Percentiles rank a stretch among this genome's conserved stretches.
phyloP scores from a whole-genome alignment of 257 asterid species.

The Petunia secreta region DNA sequence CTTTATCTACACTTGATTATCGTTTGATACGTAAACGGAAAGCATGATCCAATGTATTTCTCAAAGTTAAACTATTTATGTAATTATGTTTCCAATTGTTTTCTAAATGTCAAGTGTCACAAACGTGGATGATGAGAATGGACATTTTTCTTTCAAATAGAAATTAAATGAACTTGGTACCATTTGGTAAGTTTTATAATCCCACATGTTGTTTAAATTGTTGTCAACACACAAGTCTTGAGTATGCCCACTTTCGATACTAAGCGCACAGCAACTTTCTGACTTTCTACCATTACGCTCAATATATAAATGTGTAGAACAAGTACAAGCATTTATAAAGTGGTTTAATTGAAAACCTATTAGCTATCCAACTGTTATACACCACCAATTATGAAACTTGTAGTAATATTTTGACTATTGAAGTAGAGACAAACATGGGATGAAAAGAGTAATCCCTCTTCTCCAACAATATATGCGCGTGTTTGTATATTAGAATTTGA shows the following conservation, averaged over 20 bases:
- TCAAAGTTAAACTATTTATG: background rate
- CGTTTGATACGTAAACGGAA: too few relatives aligned
- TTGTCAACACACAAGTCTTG: background rate
- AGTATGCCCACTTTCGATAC: background rate
- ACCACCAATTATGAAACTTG: background rate
- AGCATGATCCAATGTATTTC: too few relatives aligned
- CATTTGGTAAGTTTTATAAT: background rate
- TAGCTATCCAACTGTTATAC: conserved; percentile 10
- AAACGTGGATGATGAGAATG: background rate
- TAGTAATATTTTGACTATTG: background rate
- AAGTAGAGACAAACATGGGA: background rate
- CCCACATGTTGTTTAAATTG: background rate
- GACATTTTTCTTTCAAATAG: too few relatives aligned
- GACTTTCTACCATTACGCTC: background rate
- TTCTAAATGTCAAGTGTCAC: background rate
- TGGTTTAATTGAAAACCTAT: background rate
- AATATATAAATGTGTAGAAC: background rate
- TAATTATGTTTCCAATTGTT: background rate
- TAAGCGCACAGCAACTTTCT: background rate
- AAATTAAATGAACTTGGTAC: background rate
- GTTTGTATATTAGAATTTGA: background rate
- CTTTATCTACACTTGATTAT: too few relatives aligned
- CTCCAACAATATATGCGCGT: background rate
- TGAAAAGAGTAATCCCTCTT: background rate
- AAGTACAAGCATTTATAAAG: conserved; percentile 6